A percentile compares a stretch with the other conserved stretches of the same genome.
Conservation (phyloP, 2,329 filamentous ascomycete genomes). For the Ramichloridium luteum region DNA sequence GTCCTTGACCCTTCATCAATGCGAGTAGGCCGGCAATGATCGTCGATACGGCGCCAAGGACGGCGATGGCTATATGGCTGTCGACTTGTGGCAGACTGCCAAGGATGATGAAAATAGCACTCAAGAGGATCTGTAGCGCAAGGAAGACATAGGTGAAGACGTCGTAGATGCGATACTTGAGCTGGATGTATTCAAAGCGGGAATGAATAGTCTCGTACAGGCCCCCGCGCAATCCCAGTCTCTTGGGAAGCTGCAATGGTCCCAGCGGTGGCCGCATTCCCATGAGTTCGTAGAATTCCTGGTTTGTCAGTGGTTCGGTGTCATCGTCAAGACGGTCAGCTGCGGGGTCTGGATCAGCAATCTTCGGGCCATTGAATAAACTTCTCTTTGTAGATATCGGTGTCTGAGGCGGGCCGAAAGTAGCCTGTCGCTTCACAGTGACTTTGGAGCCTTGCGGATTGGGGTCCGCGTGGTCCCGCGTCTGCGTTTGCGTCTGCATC, state of each 20-base stretch:
- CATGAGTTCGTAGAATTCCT: constrained; percentile 22
- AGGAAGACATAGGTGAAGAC: constrained; percentile 21
- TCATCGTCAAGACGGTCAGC: constrained; percentile 16
- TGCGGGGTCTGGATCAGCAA: constrained; percentile 19
- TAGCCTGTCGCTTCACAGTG: constrained; percentile 6
- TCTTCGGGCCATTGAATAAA: constrained; percentile 9
- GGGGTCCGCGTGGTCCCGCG: no score
- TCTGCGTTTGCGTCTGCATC: no score
- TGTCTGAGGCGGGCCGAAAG: constrained; percentile 5
- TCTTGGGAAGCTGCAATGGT: constrained; percentile 14
- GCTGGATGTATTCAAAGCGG: constrained; percentile 14
- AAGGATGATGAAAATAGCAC: constrained; percentile 26
- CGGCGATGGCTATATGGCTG: constrained; percentile 21
- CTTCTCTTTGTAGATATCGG: constrained; percentile 7
- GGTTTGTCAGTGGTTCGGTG: constrained; percentile 12
- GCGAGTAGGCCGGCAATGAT: constrained; percentile 24
- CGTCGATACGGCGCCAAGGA: constrained; percentile 23
- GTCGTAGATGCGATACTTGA: constrained; percentile 23
- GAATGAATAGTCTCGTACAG: constrained; percentile 17
- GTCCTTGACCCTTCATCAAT: constrained; percentile 25
- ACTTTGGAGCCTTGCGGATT: background rate
- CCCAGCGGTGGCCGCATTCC: constrained; percentile 17
- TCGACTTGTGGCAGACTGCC: constrained; percentile 19
- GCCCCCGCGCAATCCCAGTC: constrained; percentile 17
- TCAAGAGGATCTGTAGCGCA: constrained; percentile 23